phyloP scores from a whole-genome alignment of 1,284 basidiomycete species.

The Puccinia coronata region DNA sequence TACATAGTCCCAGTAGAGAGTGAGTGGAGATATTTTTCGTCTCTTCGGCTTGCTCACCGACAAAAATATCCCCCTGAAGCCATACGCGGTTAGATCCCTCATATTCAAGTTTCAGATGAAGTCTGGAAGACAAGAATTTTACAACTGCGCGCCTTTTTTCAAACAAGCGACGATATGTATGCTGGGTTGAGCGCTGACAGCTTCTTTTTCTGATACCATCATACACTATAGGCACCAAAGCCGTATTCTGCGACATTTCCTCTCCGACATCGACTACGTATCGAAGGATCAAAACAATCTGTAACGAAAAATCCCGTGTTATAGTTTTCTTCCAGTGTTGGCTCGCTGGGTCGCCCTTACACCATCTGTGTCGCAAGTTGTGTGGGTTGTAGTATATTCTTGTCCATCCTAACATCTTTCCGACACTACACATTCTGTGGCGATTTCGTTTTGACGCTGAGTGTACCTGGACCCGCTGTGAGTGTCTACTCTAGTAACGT shows the following conservation, averaged over 20 bases:
- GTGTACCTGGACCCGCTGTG: conserved; percentile 14
- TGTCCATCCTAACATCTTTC: conserved; percentile 10
- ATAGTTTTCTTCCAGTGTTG: conserved; percentile 3
- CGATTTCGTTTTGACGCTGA: conserved; percentile 9
- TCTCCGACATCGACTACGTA: conserved; percentile 5
- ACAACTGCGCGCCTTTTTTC: conserved; percentile 12
- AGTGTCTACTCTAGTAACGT: conserved; percentile 22
- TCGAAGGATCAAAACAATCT: background rate
- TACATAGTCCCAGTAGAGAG: background rate
- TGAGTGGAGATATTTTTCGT: conserved; percentile 23
- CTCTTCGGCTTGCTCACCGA: conserved; percentile 11
- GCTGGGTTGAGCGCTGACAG: background rate
- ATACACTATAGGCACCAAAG: background rate
- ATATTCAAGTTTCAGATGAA: conserved; percentile 23
- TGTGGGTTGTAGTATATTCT: conserved; percentile 17
- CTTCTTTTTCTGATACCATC: background rate
- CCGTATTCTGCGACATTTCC: conserved; percentile 20
- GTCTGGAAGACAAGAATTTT: conserved; percentile 23
- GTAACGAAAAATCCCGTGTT: background rate
- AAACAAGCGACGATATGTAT: background rate
- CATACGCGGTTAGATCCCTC: conserved; percentile 4
- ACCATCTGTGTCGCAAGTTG: conserved; percentile 24
- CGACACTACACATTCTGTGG: conserved; percentile 17
- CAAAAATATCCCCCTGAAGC: background rate
- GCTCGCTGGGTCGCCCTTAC: background rate